phyloP scores from a whole-genome alignment of 176 grass and related monocot species.

The Lolium multiflorum region DNA sequence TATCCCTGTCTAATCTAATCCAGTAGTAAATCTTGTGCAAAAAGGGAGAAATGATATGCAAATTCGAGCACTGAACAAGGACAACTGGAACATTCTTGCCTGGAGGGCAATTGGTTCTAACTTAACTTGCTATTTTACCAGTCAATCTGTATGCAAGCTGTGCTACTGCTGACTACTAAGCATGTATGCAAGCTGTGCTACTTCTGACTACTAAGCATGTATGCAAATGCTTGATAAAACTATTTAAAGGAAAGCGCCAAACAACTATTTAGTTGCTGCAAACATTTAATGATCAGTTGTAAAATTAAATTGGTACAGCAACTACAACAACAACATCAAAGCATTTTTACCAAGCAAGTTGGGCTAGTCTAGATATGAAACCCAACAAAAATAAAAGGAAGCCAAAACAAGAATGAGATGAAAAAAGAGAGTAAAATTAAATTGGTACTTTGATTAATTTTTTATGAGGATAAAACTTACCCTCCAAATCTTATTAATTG shows the following conservation, averaged over 20 bases:
- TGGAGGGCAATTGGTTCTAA: not conserved
- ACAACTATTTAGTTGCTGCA: not conserved
- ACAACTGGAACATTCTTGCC: slow-evolving; percentile 2
- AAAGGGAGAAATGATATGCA: not conserved
- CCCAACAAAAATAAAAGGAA: too few relatives aligned
- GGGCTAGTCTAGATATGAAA: too few relatives aligned
- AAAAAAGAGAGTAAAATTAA: too few relatives aligned
- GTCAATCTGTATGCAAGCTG: slow-evolving; percentile 3
- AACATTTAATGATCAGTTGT: not conserved
- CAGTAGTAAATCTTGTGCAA: slow-evolving; percentile 21
- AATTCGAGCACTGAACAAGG: not conserved
- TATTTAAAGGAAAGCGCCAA: not conserved
- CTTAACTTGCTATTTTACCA: not conserved
- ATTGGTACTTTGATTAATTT: too few relatives aligned
- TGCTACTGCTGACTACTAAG: not conserved
- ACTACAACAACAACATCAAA: too few relatives aligned
- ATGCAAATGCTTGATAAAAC: not conserved
- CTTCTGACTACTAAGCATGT: not conserved
- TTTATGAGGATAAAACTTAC: too few relatives aligned
- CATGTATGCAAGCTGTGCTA: not conserved
- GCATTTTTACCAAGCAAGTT: too few relatives aligned
- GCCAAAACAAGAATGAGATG: too few relatives aligned
- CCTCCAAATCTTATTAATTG: too few relatives aligned
- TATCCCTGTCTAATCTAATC: not conserved
- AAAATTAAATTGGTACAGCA: not conserved